phyloP scores from a whole-genome alignment of 345 rosid genomes.

The Linum tenue region DNA sequence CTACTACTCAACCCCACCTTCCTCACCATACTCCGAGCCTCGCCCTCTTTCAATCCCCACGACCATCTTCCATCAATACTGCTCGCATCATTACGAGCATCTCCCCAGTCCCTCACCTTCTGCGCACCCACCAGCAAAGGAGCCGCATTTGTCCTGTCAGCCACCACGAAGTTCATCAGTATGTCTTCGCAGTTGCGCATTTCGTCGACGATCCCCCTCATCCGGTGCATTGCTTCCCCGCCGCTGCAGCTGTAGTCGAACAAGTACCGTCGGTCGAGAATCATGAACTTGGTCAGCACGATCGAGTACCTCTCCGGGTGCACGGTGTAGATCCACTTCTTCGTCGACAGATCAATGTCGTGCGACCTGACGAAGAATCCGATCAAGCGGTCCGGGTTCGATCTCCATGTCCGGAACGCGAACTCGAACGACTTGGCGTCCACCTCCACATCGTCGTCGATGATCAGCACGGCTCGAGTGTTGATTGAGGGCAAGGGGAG shows the following conservation, averaged over 20 bases:
- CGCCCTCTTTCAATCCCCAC: slow-evolving; percentile 8
- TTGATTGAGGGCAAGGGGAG: slow-evolving; percentile 36
- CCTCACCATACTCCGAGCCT: slow-evolving; percentile 18
- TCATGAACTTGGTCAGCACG: slow-evolving; percentile 60
- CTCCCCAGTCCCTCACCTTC: slow-evolving; percentile 66
- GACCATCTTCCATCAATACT: background rate
- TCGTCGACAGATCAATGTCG: slow-evolving; percentile 35
- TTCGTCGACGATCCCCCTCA: slow-evolving; percentile 44
- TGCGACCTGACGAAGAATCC: slow-evolving; percentile 61
- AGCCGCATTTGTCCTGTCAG: slow-evolving; percentile 41
- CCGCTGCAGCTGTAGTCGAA: slow-evolving; percentile 51
- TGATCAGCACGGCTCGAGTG: background rate
- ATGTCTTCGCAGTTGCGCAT: slow-evolving; percentile 68
- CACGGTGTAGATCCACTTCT: slow-evolving; percentile 67
- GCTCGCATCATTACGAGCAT: slow-evolving; percentile 39
- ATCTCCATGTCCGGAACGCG: background rate
- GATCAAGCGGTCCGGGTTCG: slow-evolving; percentile 23
- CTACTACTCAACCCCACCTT: slow-evolving; percentile 62
- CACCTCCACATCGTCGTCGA: slow-evolving; percentile 8
- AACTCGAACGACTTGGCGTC: background rate
- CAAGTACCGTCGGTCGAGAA: slow-evolving; percentile 43
- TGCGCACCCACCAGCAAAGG: slow-evolving; percentile 62
- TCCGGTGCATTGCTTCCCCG: slow-evolving; percentile 37
- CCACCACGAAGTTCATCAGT: slow-evolving; percentile 61
- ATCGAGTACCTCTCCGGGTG: slow-evolving; percentile 59